Percentiles rank a stretch among this genome's conserved stretches.
Conservation (phyloP, 2,329 filamentous ascomycete species). For the Monosporascus cannonballus region DNA sequence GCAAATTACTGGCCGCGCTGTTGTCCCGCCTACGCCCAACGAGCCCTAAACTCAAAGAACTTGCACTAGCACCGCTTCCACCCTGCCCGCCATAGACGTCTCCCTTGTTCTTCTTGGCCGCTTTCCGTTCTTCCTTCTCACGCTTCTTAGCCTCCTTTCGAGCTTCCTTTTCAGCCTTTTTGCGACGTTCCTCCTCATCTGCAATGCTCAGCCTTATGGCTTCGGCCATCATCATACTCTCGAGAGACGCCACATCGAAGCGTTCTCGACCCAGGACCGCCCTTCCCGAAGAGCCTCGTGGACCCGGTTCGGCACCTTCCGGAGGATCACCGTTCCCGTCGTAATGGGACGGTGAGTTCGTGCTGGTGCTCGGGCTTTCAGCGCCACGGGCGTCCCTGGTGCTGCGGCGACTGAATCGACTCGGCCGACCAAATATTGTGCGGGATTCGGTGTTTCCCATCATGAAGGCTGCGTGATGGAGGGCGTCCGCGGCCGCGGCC, state of each 20-base stretch:
- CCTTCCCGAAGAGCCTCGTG: conserved; percentile 25
- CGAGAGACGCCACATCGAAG: conserved; percentile 58
- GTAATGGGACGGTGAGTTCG: conserved; percentile 11
- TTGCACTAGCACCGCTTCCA: conserved; percentile 51
- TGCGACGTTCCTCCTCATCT: conserved; percentile 86
- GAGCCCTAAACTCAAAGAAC: conserved; percentile 56
- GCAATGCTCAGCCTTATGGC: conserved; percentile 88
- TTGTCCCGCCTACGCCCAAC: conserved; percentile 51
- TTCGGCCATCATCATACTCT: conserved; percentile 98
- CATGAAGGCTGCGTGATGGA: conserved; percentile 92
- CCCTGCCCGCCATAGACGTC: conserved; percentile 33
- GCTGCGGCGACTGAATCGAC: conserved; percentile 53
- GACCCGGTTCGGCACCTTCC: conserved; percentile 27
- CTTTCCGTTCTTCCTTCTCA: conserved; percentile 79
- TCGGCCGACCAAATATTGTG: conserved; percentile 43
- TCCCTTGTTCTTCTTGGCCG: conserved; percentile 53
- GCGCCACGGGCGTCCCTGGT: conserved; percentile 29
- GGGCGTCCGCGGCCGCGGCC: conserved; percentile 85
- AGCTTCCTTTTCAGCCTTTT: conserved; percentile 73
- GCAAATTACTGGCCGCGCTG: conserved; percentile 53
- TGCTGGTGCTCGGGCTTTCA: conserved; percentile 21
- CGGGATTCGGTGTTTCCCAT: conserved; percentile 60
- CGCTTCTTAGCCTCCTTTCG: conserved; percentile 79
- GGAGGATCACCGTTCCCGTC: conserved; percentile 21
- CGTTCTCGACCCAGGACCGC: conserved; percentile 13